These are phyloP conservation scores for Ophiostoma tasmaniense DNA, from an alignment of 2,329 filamentous ascomycete genomes.

Conservation along the genomic window DNA sequence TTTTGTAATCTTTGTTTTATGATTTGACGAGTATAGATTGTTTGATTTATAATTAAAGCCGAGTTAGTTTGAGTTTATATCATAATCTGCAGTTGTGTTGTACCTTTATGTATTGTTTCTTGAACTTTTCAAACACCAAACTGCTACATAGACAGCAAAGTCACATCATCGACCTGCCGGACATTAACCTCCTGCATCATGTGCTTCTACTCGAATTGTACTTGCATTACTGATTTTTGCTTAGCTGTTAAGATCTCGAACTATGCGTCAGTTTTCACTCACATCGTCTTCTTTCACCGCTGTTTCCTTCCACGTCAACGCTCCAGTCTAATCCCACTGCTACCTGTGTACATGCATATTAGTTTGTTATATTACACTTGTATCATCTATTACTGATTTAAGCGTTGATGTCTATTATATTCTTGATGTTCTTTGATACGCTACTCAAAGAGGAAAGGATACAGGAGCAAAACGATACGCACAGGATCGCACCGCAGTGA, in stretches of 20 bases:
- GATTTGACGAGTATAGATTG: not conserved
- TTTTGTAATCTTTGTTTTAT: not conserved
- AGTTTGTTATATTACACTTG: not conserved
- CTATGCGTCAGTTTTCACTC: not conserved
- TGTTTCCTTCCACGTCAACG: conserved; percentile 3
- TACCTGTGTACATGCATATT: not conserved
- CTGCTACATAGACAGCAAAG: too few species aligned
- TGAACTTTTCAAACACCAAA: not conserved
- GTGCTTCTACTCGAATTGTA: not conserved
- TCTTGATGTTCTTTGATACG: not conserved
- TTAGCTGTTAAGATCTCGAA: not conserved
- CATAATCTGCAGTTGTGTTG: too few species aligned
- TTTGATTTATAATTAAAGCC: not conserved
- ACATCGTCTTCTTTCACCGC: not conserved
- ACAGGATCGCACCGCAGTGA: not conserved
- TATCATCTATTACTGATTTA: not conserved
- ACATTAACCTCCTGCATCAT: not conserved
- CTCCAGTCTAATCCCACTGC: not conserved
- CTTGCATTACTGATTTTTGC: not conserved
- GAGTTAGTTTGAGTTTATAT: too few species aligned
- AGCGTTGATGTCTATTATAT: too few species aligned
- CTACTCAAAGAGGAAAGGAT: not conserved
- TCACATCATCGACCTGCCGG: not conserved
- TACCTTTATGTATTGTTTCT: not conserved
- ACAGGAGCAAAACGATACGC: not conserved